phyloP scores from a whole-genome alignment of 1,284 basidiomycete genomes.

The Ganoderma resinaceum region DNA sequence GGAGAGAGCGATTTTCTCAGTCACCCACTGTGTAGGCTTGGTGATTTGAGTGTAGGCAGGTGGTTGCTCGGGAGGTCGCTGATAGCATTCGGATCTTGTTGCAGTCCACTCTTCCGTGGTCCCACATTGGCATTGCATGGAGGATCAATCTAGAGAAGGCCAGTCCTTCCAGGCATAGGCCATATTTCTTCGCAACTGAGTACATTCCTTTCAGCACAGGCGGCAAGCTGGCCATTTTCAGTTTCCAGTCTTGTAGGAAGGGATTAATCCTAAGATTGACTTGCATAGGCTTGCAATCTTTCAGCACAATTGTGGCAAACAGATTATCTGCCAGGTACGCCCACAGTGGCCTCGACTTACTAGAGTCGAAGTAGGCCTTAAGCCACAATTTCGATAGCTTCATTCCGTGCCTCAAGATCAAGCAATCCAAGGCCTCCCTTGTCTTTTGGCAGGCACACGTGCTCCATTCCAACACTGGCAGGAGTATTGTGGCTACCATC shows the following conservation, averaged over 20 bases:
- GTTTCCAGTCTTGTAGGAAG: conserved; percentile 32
- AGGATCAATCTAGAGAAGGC: neutral
- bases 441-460: too few relatives aligned
- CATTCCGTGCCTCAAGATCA: neutral
- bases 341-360: neutral
- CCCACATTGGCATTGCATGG: neutral
- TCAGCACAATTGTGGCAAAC: neutral
- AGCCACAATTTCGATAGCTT: neutral
- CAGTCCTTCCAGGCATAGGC: neutral
- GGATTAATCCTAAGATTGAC: conserved; percentile 1
- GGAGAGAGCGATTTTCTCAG: neutral
- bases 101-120: neutral
- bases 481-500: too few relatives aligned
- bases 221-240: conserved; percentile 7
- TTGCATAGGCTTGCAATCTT: neutral
- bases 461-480: too few relatives aligned
- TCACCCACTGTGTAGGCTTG: neutral
- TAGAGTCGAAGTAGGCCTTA: neutral
- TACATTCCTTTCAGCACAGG: conserved; percentile 16
- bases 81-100: neutral
- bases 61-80: neutral
- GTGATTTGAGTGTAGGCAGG: neutral
- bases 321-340: conserved; percentile 29
- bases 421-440: neutral
- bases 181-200: neutral